phyloP scores from a whole-genome alignment of 2,329 filamentous ascomycete genomes.

The Aspergillus sp. region DNA sequence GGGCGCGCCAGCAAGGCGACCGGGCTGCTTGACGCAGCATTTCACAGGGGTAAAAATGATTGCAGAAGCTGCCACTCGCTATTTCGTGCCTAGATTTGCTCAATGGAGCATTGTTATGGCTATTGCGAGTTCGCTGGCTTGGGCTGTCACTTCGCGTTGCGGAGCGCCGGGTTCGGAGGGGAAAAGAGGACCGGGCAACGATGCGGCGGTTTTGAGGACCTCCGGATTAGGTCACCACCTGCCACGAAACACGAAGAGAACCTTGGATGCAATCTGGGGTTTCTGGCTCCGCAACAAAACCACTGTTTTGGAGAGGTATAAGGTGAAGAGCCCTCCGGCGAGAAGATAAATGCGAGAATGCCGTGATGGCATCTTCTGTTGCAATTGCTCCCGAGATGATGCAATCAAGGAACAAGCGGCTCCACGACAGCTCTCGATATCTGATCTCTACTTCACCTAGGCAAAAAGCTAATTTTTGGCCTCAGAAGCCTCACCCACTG shows the following conservation, averaged over 20 bases:
- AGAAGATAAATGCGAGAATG: neutral
- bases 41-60: slow-evolving; percentile 14
- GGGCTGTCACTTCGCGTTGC: slow-evolving; percentile 23
- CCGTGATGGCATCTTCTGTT: neutral
- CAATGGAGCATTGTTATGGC: slow-evolving; percentile 25
- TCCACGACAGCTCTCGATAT: neutral
- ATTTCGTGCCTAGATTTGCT: slow-evolving; percentile 1
- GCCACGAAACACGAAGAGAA: neutral
- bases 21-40: slow-evolving; percentile 42
- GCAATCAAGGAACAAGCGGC: neutral
- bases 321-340: neutral
- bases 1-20: slow-evolving; percentile 33
- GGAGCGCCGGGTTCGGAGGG: slow-evolving; percentile 37
- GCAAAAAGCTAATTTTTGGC: no score
- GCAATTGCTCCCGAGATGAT: slow-evolving; percentile 7
- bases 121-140: slow-evolving; percentile 14
- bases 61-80: slow-evolving; percentile 1
- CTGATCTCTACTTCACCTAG: no score
- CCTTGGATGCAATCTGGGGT: neutral
- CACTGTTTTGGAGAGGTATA: neutral
- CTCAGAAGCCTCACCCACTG: no score
- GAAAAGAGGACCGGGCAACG: slow-evolving; percentile 19
- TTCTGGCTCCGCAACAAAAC: neutral
- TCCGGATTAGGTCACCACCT: slow-evolving; percentile 6
- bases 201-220: slow-evolving; percentile 9